phyloP scores from a whole-genome alignment of 306 rosid genomes.

The Crotalaria pallida region DNA sequence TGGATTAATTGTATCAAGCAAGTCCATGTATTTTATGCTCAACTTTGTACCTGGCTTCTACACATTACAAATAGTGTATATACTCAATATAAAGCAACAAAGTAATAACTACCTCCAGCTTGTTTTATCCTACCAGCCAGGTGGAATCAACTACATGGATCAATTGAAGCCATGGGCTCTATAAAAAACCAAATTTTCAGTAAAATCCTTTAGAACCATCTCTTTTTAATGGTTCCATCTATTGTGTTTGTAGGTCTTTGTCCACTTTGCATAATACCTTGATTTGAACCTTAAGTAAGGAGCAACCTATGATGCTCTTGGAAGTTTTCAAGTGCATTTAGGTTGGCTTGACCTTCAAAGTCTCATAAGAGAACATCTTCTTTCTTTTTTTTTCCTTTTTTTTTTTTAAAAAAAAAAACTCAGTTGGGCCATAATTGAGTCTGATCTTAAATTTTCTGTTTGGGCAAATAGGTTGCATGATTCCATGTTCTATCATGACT shows the following conservation, averaged over 20 bases:
- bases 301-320: conserved; percentile 13
- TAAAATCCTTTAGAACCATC: neutral
- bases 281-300: neutral
- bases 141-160: neutral
- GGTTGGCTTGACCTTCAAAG: neutral
- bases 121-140: neutral
- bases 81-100: neutral
- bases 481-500: conserved; percentile 11
- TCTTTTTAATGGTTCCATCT: neutral
- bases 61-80: neutral
- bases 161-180: neutral
- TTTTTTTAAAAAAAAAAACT: no score
- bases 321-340: neutral
- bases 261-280: neutral
- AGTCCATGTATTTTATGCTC: neutral
- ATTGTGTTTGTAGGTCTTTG: neutral
- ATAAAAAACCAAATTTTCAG: neutral
- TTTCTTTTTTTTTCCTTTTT: no score
- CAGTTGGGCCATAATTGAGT: neutral
- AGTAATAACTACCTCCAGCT: neutral
- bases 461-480: neutral
- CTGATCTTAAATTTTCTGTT: conserved; percentile 11
- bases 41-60: neutral
- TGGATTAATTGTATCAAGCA: neutral
- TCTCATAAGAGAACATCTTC: neutral